Evolutionary conservation across 495 filamentous ascomycete species (phyloP), one percentile per base, ranked within the genome.

Genomic region (Lasiosphaeriaceae sp.): DNA sequence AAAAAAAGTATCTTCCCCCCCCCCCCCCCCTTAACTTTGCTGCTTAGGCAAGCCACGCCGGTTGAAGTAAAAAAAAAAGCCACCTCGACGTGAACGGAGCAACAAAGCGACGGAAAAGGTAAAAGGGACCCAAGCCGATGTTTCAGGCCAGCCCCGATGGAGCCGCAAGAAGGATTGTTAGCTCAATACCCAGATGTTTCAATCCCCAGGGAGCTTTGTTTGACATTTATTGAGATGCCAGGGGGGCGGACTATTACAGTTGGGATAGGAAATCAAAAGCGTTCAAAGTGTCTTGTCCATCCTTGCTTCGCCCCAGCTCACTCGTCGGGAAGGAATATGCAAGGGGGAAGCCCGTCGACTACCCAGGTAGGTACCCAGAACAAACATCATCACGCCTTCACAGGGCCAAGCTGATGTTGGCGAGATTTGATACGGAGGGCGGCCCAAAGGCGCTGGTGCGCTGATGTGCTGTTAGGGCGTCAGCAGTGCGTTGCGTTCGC

Each of bases 101-200:
- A 31, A 50, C 48, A 50, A 29, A 19, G 6, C 24, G 24, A 34
- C 39, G 26, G 5, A 37, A 37, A 37, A 43, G 39, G 23, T 53
- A 24, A 53, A 41, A 14, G 19, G 17, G 26, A 11, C 19, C 50
- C 31, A 53, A 53, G n/a, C 35, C 19, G 50, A 43, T 35, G 52
- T 54, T 54, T 54, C 52, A 54, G 52, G 19, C 43, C 52, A 31
- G 17, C 17, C 41, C 52, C 16, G 16, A 47, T 21, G 22, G 52
- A 54, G 52, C 52, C 39, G 22, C 23, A 31, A n/a, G 23, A 34
- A 35, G 43, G 44, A 12, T 20, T 14, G n/a, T 47, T 34, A 43
- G 52, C 44, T 19, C 17, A 54, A 54, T 47, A 54, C 43, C 41
- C 11, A 47, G 12, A 46, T 54, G 52, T 54, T 54, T 54, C 52